Evolutionary conservation across 495 filamentous ascomycete genomes (phyloP).

Genomic region (Saxophila tyrrhenica): DNA sequence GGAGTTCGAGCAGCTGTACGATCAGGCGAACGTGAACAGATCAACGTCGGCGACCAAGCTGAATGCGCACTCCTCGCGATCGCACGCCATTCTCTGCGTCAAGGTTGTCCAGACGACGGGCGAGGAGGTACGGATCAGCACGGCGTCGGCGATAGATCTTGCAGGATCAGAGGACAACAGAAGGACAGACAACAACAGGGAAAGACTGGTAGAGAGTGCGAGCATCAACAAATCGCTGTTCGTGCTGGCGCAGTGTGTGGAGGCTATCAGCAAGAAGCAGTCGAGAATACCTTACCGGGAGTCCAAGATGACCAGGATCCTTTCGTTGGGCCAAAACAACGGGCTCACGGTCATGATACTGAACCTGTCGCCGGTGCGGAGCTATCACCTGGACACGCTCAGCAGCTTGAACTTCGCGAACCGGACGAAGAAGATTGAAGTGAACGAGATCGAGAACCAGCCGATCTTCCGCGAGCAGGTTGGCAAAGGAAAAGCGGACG

Average conservation of each 20-base stretch:
- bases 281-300: conserved; percentile 85
- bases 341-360: conserved; percentile 94
- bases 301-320: conserved; percentile 92
- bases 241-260: conserved; percentile 87
- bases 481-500: conserved; percentile 29
- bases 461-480: conserved; percentile 46
- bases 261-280: conserved; percentile 75
- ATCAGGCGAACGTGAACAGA: conserved; percentile 86
- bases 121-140: conserved; percentile 62
- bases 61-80: conserved; percentile 87
- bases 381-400: conserved; percentile 87
- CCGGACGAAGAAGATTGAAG: conserved; percentile 90
- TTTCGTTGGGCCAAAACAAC: conserved; percentile 89
- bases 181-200: conserved; percentile 86
- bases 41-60: conserved; percentile 90
- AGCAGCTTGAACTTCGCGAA: conserved; percentile 93
- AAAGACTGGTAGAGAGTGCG: conserved; percentile 86
- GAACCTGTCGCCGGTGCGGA: conserved; percentile 74
- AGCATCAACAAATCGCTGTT: conserved; percentile 98
- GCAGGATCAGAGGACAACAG: conserved; percentile 95
- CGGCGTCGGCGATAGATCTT: conserved; percentile 87
- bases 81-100: conserved; percentile 86
- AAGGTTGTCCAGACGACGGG: conserved; percentile 67
- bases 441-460: conserved; percentile 88
- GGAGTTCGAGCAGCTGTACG: conserved; percentile 86